A percentile compares a stretch with the other conserved stretches of the same genome.
These are phyloP conservation scores for Wickerhamiella dianesei DNA, from an alignment of 805 yeast genomes.

Conservation along the genomic window DNA sequence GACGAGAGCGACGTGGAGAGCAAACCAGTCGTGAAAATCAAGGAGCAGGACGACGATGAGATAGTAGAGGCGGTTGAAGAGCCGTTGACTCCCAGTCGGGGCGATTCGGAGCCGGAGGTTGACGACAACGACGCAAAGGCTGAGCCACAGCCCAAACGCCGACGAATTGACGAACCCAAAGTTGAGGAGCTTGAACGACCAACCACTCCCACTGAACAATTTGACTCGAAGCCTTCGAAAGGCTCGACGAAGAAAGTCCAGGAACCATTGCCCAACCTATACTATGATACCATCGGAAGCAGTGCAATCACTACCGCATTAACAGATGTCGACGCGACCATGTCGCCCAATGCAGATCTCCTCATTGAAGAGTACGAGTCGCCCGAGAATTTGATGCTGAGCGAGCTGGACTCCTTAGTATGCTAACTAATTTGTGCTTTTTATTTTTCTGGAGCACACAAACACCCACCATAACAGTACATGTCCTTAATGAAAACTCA, in stretches of 20 bases:
- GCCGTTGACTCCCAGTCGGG: neutral
- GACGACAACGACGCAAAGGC: neutral
- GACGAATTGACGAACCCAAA: conserved; percentile 1
- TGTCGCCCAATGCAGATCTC: conserved; percentile 7
- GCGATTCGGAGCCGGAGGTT: neutral
- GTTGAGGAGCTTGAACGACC: neutral
- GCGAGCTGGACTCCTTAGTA: conserved; percentile 20
- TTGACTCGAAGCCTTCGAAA: neutral
- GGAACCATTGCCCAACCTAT: conserved; percentile 15
- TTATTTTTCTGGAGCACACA: neutral
- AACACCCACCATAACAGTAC: no score
- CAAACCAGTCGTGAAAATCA: neutral
- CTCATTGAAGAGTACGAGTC: conserved; percentile 15
- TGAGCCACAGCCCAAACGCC: neutral
- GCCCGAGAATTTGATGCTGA: conserved; percentile 20
- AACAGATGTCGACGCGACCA: neutral
- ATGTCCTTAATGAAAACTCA: no score
- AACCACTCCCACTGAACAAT: neutral
- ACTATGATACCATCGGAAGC: conserved; percentile 19
- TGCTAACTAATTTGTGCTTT: conserved; percentile 8
- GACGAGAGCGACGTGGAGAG: neutral
- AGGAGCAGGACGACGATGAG: neutral
- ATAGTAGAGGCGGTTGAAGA: neutral
- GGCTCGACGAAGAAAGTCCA: neutral
- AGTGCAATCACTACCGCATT: conserved; percentile 13